These are phyloP conservation scores for Curvularia hawaiiensis DNA, from an alignment of 2,329 filamentous ascomycete species.

Conservation along the genomic window DNA sequence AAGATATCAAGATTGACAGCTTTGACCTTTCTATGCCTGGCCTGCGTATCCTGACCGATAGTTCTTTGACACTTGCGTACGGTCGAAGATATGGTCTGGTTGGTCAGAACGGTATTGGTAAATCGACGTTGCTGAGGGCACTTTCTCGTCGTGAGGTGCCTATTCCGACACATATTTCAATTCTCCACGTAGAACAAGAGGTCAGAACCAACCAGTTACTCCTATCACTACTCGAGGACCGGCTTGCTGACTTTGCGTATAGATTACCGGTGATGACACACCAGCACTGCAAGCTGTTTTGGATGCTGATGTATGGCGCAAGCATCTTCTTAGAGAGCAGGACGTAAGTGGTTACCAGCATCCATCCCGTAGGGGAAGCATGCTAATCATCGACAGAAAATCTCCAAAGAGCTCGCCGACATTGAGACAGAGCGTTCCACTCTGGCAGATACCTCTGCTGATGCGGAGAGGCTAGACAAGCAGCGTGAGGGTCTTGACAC, in stretches of 20 bases:
- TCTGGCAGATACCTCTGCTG: conserved; percentile 89
- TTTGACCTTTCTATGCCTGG: conserved; percentile 94
- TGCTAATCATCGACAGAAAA: conserved; percentile 62
- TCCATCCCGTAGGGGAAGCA: neutral
- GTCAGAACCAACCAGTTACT: conserved; percentile 52
- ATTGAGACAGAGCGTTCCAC: conserved; percentile 78
- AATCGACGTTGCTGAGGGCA: conserved; percentile 85
- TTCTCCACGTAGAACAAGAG: conserved; percentile 98
- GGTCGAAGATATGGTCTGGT: conserved; percentile 95
- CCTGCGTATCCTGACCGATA: conserved; percentile 86
- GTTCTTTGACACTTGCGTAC: conserved; percentile 86
- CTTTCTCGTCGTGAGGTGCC: conserved; percentile 91
- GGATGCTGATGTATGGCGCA: conserved; percentile 98
- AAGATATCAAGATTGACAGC: conserved; percentile 97
- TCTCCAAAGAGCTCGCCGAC: conserved; percentile 73
- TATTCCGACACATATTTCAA: conserved; percentile 96
- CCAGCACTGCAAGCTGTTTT: conserved; percentile 92
- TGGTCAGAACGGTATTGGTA: conserved; percentile 96
- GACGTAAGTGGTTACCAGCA: conserved; percentile 62
- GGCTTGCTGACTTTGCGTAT: conserved; percentile 13
- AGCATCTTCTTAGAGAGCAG: conserved; percentile 90
- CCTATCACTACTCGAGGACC: neutral
- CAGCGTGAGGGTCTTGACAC: conserved; percentile 90
- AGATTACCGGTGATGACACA: conserved; percentile 95
- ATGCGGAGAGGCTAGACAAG: conserved; percentile 82